phyloP scores from a whole-genome alignment of 1,284 basidiomycete genomes.

The Schizophyllum amplum region DNA sequence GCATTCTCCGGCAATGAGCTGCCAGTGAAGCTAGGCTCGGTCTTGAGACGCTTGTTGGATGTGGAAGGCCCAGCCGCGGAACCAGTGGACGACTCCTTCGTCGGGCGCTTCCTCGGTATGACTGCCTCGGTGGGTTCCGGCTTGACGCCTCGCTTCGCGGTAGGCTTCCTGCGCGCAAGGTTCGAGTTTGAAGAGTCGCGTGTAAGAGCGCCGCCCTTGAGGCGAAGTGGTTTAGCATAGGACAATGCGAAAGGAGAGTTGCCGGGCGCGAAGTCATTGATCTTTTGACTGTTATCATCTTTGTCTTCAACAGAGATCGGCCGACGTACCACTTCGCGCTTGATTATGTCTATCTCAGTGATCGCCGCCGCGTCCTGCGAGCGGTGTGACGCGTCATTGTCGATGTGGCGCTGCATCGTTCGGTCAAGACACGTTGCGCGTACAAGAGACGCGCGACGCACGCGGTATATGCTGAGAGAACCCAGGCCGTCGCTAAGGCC shows the following conservation, averaged over 20 bases:
- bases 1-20: not conserved
- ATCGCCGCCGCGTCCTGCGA: conserved; percentile 13
- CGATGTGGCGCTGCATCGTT: conserved; percentile 22
- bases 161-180: not conserved
- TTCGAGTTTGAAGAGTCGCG: conserved; percentile 10
- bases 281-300: not conserved
- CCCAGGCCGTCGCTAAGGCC: conserved; percentile 36
- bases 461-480: conserved; percentile 34
- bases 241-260: conserved; percentile 6
- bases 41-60: conserved; percentile 1
- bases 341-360: conserved; percentile 15
- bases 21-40: conserved; percentile 2
- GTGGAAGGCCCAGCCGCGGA: not conserved
- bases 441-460: conserved; percentile 18
- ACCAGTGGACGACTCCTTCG: conserved; percentile 16
- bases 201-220: conserved; percentile 7
- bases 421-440: not conserved
- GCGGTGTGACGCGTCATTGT: conserved; percentile 21
- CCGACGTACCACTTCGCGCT: not conserved
- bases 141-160: conserved; percentile 18
- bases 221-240: conserved; percentile 10
- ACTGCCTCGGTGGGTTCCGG: conserved; percentile 22
- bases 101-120: conserved; percentile 27
- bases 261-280: conserved; percentile 1
- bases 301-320: not conserved